phyloP scores from a whole-genome alignment of 2,329 filamentous ascomycete species.

The Aspergillus fructus region DNA sequence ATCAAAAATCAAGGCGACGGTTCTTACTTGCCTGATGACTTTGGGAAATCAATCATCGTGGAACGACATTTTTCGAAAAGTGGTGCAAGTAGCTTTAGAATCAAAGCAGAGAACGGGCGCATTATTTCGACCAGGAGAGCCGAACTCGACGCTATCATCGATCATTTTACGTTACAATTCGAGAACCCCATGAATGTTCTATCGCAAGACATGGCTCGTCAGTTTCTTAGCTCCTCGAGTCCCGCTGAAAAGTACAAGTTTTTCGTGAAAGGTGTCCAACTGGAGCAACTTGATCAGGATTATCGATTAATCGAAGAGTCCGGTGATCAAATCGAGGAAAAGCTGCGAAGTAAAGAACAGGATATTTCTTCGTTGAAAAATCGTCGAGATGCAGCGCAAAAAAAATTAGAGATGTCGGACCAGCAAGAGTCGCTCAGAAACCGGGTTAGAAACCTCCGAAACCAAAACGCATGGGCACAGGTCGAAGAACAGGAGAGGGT shows the following conservation, averaged over 20 bases:
- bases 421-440: constrained; percentile 65
- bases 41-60: constrained; percentile 82
- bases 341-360: constrained; percentile 60
- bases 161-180: constrained; percentile 90
- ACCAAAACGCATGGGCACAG: constrained; percentile 82
- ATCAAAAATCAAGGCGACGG: constrained; percentile 88
- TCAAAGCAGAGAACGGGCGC: constrained; percentile 71
- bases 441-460: constrained; percentile 58
- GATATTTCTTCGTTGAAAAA: constrained; percentile 63
- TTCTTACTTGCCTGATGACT: constrained; percentile 79
- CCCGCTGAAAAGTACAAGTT: constrained; percentile 91
- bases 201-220: constrained; percentile 90
- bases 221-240: constrained; percentile 84
- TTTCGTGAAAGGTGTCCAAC: constrained; percentile 89
- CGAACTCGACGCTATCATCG: constrained; percentile 88
- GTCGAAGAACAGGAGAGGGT: constrained; percentile 72
- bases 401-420: constrained; percentile 64
- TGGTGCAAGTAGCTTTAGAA: constrained; percentile 78
- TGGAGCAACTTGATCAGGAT: constrained; percentile 88
- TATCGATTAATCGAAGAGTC: constrained; percentile 81
- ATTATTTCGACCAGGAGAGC: constrained; percentile 78
- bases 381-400: constrained; percentile 60
- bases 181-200: constrained; percentile 96
- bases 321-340: constrained; percentile 68
- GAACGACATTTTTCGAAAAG: constrained; percentile 80